phyloP scores from a whole-genome alignment of 805 yeast genomes.

The Starmerella etchellsii region DNA sequence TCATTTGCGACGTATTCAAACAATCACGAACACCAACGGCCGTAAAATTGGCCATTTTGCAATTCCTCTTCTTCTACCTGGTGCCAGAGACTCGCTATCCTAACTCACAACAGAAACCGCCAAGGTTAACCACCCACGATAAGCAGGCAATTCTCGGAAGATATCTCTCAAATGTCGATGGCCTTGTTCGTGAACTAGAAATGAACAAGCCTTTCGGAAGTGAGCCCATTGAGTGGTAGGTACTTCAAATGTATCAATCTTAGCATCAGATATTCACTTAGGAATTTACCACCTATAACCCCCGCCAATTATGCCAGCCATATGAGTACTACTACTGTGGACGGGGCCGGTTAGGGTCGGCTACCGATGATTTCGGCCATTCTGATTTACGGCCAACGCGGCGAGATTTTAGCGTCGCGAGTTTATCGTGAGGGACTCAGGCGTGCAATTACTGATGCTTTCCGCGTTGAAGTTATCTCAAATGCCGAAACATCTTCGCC shows the following conservation, averaged over 20 bases:
- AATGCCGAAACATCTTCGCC: conserved; percentile 49
- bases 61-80: conserved; percentile 56
- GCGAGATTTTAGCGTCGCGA: conserved; percentile 70
- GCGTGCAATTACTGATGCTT: conserved; percentile 70
- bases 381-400: conserved; percentile 64
- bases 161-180: conserved; percentile 35
- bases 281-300: neutral
- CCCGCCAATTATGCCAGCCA: neutral
- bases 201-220: conserved; percentile 39
- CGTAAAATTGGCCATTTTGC: conserved; percentile 50
- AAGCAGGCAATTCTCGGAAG: conserved; percentile 34
- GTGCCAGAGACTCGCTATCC: conserved; percentile 40
- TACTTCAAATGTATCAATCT: too few relatives aligned
- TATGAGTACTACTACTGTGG: neutral
- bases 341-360: too few relatives aligned
- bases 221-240: conserved; percentile 36
- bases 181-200: conserved; percentile 35
- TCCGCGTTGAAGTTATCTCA: conserved; percentile 81
- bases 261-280: too few relatives aligned
- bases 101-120: conserved; percentile 20
- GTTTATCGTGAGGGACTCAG: conserved; percentile 63
- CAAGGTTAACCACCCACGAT: conserved; percentile 32
- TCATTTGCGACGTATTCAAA: conserved; percentile 37
- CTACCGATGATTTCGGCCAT: conserved; percentile 72
- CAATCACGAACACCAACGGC: conserved; percentile 34